Percentiles rank a stretch among this genome's conserved stretches.
Evolutionary conservation across 495 filamentous ascomycete genomes (phyloP).

Genomic region (Parmelia sp.): DNA sequence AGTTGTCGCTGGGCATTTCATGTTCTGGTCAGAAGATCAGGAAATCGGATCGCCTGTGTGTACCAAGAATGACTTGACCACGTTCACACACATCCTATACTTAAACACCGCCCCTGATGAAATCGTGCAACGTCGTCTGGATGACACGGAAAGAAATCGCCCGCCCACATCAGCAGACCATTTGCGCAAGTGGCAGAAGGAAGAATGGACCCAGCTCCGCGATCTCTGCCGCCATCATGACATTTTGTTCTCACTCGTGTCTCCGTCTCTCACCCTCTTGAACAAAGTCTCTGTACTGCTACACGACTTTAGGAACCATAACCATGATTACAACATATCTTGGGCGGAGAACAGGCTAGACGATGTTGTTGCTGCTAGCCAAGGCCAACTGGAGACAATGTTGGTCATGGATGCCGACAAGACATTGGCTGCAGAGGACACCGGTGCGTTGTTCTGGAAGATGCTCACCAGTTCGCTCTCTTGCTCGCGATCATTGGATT

Average conservation of each 20-base stretch:
- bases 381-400: slow-evolving; percentile 36
- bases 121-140: slow-evolving; percentile 32
- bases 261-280: slow-evolving; percentile 14
- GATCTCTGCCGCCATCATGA: slow-evolving; percentile 40
- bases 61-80: slow-evolving; percentile 43
- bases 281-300: slow-evolving; percentile 31
- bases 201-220: slow-evolving; percentile 45
- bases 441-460: slow-evolving; percentile 50
- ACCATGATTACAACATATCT: slow-evolving; percentile 37
- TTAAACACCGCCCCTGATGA: slow-evolving; percentile 40
- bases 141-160: slow-evolving; percentile 40
- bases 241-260: slow-evolving; percentile 44
- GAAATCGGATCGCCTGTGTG: slow-evolving; percentile 31
- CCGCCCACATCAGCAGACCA: slow-evolving; percentile 34
- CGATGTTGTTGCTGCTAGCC: slow-evolving; percentile 26
- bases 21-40: slow-evolving; percentile 50
- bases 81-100: slow-evolving; percentile 58
- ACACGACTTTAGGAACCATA: slow-evolving; percentile 38
- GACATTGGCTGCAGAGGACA: slow-evolving; percentile 50
- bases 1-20: slow-evolving; percentile 55
- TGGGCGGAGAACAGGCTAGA: slow-evolving; percentile 38
- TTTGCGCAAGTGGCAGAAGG: slow-evolving; percentile 47
- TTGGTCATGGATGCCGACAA: slow-evolving; percentile 55
- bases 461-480: no score
- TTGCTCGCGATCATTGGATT: slow-evolving; percentile 5